Base-by-base conservation (phyloP, 306 rosid genomes). In the Carpinus fangiana region DNA sequence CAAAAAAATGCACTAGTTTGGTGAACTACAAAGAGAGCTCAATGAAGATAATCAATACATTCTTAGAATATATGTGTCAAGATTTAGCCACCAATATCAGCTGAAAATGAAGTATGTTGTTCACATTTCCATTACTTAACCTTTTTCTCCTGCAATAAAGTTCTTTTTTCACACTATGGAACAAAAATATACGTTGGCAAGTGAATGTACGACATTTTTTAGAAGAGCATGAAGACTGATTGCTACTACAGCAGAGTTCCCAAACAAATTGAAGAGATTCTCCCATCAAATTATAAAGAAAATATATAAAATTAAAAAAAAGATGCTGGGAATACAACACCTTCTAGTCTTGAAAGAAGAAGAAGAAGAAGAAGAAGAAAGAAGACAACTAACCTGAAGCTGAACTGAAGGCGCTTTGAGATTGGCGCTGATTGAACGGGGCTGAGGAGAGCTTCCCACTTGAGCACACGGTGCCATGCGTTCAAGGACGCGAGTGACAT, bases 401-500 rank as follows among this genome's bases (percentile, higher is more conserved):
- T 60, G 73, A 41, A 83, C 83, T 2, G 79, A 70, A 75, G 93
- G 38, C 45, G 77, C 70, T 77, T 71, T 88, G 43, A 31, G 56
- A 47, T 72, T 86, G 78, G 70, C 53, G 76, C 80, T 51, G 56
- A 41, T 38, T 66, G 31, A 70, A 79, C 76, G 67, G 41, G 71
- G n/a, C 34, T 12, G 71, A 70, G 76, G 18, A 57, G 76, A 76
- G 70, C 53, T 73, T 73, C 62, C 83, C 62, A 59, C 68, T 76
- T 81, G 78, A 21, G 75, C 60, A 70, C 80, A 34, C 2, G 92
- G 94, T n/a, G 68, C 69, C 98, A 93, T 93, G 57, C 88, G 93
- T 86, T 93, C 95, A 69, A 93, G 97, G 26, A 89, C 84, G 17
- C 93, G 91, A 45, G 93, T 87, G 50, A 91, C 98, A 10, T 91